Evolutionary conservation across 1,284 basidiomycete genomes (phyloP).

Genomic region (Cryptococcus floricola): DNA sequence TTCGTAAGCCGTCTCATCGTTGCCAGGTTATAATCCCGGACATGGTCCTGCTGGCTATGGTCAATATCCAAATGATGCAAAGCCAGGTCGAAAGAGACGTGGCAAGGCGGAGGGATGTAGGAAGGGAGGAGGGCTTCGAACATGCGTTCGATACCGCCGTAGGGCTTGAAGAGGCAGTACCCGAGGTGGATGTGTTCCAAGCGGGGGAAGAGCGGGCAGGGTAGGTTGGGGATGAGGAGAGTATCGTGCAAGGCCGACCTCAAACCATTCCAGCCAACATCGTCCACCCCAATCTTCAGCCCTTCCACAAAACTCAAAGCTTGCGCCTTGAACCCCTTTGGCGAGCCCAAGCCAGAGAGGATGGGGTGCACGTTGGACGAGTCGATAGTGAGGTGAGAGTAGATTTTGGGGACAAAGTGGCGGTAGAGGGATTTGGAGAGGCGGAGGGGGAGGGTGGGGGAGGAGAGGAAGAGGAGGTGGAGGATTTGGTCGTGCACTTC

Average conservation of each 20-base stretch:
- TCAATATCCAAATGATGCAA: background rate
- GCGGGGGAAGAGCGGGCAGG: background rate
- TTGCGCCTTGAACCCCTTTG: background rate
- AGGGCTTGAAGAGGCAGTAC: background rate
- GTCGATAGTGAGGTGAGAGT: background rate
- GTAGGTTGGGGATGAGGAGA: background rate
- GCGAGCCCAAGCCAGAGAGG: background rate
- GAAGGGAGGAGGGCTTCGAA: background rate
- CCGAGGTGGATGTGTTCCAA: background rate
- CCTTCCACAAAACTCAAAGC: background rate
- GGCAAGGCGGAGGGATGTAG: background rate
- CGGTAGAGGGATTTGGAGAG: slow-evolving; percentile 6
- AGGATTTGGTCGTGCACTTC: slow-evolving; percentile 4
- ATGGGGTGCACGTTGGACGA: background rate
- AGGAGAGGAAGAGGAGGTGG: background rate
- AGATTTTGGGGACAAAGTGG: slow-evolving; percentile 5
- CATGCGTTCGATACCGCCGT: background rate
- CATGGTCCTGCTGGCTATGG: background rate
- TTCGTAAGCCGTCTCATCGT: background rate
- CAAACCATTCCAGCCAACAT: background rate
- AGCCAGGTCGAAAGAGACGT: background rate
- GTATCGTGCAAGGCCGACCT: background rate
- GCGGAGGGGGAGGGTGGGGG: slow-evolving; percentile 1
- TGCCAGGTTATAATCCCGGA: background rate
- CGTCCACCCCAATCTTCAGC: background rate